Base-by-base conservation (phyloP, 2,329 filamentous ascomycete genomes). In the Keithomyces neogunnii region DNA sequence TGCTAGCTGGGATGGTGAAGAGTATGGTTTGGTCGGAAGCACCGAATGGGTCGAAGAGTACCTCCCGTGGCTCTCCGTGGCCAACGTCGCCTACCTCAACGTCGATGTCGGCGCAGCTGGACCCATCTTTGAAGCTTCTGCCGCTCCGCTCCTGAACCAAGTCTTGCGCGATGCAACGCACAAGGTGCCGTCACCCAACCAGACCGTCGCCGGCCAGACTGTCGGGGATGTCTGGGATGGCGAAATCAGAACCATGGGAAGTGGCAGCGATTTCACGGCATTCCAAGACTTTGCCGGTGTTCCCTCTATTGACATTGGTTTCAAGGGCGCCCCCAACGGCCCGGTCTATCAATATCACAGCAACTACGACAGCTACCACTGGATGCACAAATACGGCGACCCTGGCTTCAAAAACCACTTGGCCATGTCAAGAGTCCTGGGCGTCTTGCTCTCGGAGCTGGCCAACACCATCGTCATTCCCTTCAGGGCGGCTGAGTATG, bases 11-110 rank as follows among this genome's bases (percentile, higher is more conserved):
- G 86, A 89, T 56, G 85, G 84, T 33, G 86, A 89, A 68, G 90
- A 96, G 67, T 95, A 96, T 58, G 89, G 87, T 1, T 76, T 96
- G 4, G 68, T 96, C 11, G 91, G 91, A 4, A 89, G 85, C 49
- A 95, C 91, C 0, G 91, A 96, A 63, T 96, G 90, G 89, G 89
- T 96, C 0, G 90, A 96, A 63, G 89, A 96, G 58, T 89, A 88
- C 60, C 69, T 95, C 0, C 85, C 88, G 0, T 95, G 89, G 89
- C 77, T 96, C 10, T 76, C 77, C 2, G 75, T 76, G 3, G 77
- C 86, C 40, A 86, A 84, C 51, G 79, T 96, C 13, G 89, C 89
- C 8, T 95, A 95, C 62, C 69, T 96, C 56, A 95, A 96, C 65
- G 82, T 95, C 51, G 91, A 96, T 59, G 82, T 89, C 5, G 88